phyloP scores from a whole-genome alignment of 1,284 basidiomycete species.

The Apiotrichum brassicae region DNA sequence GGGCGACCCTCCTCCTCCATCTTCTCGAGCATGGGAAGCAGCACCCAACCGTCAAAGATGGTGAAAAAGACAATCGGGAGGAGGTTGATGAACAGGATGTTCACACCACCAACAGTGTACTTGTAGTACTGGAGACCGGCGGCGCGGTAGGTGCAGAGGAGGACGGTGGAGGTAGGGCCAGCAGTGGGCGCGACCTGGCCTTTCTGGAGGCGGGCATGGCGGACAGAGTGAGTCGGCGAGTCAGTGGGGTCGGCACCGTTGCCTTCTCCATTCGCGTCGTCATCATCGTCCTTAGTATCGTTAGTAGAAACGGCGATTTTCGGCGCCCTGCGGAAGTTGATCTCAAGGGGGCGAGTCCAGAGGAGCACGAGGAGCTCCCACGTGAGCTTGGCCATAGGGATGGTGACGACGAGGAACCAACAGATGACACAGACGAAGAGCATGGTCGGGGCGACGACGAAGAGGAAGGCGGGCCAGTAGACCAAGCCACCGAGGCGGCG shows the following conservation, averaged over 20 bases:
- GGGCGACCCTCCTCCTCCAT: slow-evolving; percentile 50
- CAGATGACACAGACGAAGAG: slow-evolving; percentile 77
- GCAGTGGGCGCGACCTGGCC: slow-evolving; percentile 68
- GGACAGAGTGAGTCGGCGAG: slow-evolving; percentile 52
- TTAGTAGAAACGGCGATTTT: slow-evolving; percentile 25
- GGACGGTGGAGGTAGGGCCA: slow-evolving; percentile 71
- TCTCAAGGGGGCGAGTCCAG: slow-evolving; percentile 69
- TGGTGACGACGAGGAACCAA: slow-evolving; percentile 88
- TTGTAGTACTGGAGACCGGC: slow-evolving; percentile 94
- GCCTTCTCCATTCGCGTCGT: slow-evolving; percentile 21
- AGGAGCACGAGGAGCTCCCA: slow-evolving; percentile 88
- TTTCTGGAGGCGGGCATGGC: slow-evolving; percentile 55
- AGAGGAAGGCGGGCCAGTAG: slow-evolving; percentile 72
- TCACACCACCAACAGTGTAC: slow-evolving; percentile 97
- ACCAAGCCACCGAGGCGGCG: slow-evolving; percentile 52
- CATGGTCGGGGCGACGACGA: slow-evolving; percentile 82
- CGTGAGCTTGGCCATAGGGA: slow-evolving; percentile 95
- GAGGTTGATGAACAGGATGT: slow-evolving; percentile 97
- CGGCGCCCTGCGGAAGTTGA: slow-evolving; percentile 70
- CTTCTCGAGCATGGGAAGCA: slow-evolving; percentile 65
- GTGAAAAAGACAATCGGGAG: slow-evolving; percentile 90
- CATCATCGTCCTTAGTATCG: slow-evolving; percentile 11
- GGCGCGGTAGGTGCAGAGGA: slow-evolving; percentile 92
- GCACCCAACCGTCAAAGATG: slow-evolving; percentile 83
- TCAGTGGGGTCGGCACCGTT: background rate